Conservation (phyloP, 805 yeast genomes). For the Yamadazyma scolyti region DNA sequence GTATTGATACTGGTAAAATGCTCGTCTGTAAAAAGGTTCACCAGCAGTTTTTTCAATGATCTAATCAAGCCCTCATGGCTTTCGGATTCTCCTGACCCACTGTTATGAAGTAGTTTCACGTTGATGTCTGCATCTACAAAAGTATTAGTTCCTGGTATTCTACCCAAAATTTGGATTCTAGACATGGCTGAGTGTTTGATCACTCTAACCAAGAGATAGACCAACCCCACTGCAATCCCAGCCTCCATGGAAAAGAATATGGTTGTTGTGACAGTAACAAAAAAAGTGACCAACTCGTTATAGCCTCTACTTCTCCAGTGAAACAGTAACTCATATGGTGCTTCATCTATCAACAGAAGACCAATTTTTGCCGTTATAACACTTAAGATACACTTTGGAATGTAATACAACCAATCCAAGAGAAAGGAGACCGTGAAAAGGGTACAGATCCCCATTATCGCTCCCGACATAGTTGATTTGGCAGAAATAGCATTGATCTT, state of each 20-base stretch:
- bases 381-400: conserved; percentile 78
- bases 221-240: conserved; percentile 86
- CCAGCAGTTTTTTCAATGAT: conserved; percentile 13
- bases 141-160: conserved; percentile 37
- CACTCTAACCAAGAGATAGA: conserved; percentile 74
- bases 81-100: neutral
- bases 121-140: conserved; percentile 39
- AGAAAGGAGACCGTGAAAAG: conserved; percentile 59
- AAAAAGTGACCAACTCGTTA: conserved; percentile 59
- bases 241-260: conserved; percentile 68
- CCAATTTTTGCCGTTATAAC: conserved; percentile 78
- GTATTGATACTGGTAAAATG: conserved; percentile 32
- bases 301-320: conserved; percentile 73
- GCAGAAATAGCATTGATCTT: conserved; percentile 85
- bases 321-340: conserved; percentile 73
- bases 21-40: conserved; percentile 33
- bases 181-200: conserved; percentile 40
- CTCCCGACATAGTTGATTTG: conserved; percentile 78
- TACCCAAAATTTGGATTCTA: conserved; percentile 42
- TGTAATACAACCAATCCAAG: conserved; percentile 59
- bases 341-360: conserved; percentile 64
- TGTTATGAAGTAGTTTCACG: conserved; percentile 6
- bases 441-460: conserved; percentile 74
- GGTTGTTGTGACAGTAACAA: conserved; percentile 36
- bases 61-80: too few species aligned